Base-by-base conservation (phyloP, 2,329 filamentous ascomycete species). In the Lecanoromycetidae sp. region DNA sequence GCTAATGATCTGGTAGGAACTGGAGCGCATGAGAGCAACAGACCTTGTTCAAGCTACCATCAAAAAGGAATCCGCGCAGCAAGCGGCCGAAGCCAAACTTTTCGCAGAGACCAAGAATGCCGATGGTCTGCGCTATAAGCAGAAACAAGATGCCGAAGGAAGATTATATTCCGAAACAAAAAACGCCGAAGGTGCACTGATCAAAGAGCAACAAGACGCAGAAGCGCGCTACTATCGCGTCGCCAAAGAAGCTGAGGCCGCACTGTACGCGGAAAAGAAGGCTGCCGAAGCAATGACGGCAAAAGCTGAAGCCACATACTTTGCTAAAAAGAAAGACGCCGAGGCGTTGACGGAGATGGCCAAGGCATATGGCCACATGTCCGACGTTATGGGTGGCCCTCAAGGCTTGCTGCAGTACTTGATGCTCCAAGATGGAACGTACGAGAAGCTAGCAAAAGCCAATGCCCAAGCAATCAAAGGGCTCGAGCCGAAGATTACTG, bases 371-470 rank as follows among this genome's bases (percentile, higher is more conserved):
- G 72, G 71, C 53, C 77, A 80, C 57, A 72, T 93, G 58, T 72
- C 80, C 2, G 64, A 72, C 1, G 84, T 84, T 0, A 79, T 93
- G 37, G 86, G 86, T 50, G 86, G 87, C 0, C 83, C 87, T 2
- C 74, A 80, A 29, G 84, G 83, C 25, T 46, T 94, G 49, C 71
- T 93, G 57, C 82, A 88, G 62, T 90, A 84, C 71, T 75, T 90
- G 66, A 93, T 93, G 87, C 79, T 94, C 60, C 81, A 88, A 67
- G 82, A 82, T 63, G 81, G 81, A 56, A 84, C 82, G 0, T 90
- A 86, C 63, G 76, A 84, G 60, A 75, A 80, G 56, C 75, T 93
- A 41, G 86, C 86, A 49, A 73, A 82, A 57, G 84, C 84, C 41
- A 93, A 93, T 57, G 85, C 82, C 38, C 62, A 72, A 26, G 86